Evolutionary conservation across 2,329 filamentous ascomycete genomes (phyloP), one percentile per base, ranked within the genome.

Genomic region (Ceratocystis huliohia): DNA sequence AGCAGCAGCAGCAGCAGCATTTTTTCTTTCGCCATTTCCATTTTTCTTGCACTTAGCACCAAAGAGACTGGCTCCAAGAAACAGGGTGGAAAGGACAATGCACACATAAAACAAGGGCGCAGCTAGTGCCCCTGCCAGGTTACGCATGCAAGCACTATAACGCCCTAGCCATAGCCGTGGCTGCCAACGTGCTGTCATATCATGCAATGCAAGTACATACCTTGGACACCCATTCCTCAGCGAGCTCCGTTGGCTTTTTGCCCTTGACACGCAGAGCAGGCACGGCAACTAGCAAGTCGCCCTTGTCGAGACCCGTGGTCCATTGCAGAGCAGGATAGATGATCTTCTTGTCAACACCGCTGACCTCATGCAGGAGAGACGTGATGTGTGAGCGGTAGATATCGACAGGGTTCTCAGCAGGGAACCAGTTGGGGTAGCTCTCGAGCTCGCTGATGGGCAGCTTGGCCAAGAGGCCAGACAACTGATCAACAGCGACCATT

Each of bases 261-360:
- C 85, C 85, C 77, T 88, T 93, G 72, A 93, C 76, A 69, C 90
- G 82, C 69, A 96, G 81, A n/a, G 89, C 88, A 17, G 91, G 88
- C 7, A 90, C 84, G 7, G 90, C 86, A 61, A 96, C 77, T 65
- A 89, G 83, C 71, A 95, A 77, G 76, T 96, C 91, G 61, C 91
- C 91, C 78, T 92, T 91, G 70, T 94, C 90, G 25, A 91, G 80
- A 46, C 86, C 84, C 69, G 84, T 80, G 4, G 90, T 93, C 88
- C 89, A 93, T 77, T 88, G 83, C 53, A 96, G 78, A 46, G 85
- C 84, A 30, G 84, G 84, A 76, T 89, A 91, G 73, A 95, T 86
- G 71, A 91, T 84, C 65, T 81, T 78, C 44, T 81, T 74, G 67
- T 89, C 87, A 33, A 90, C 87, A 25, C 87, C 88, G 1, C 87